These are phyloP conservation scores for Suillus cothurnatus DNA, from an alignment of 768 basidiomycete genomes.

Conservation along the genomic window DNA sequence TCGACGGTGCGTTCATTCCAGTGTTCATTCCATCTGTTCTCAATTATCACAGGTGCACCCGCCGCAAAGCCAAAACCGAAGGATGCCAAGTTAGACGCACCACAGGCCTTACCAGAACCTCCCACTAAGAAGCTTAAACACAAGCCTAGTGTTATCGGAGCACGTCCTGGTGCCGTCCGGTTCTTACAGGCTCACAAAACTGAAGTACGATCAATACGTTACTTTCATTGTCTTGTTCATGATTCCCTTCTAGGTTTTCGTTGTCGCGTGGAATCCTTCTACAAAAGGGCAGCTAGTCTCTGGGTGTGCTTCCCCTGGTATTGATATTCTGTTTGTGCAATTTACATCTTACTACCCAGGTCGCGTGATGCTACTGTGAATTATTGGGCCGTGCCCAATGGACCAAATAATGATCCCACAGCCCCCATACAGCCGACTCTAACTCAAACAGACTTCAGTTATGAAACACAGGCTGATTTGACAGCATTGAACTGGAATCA, in stretches of 20 bases:
- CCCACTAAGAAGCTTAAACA: constrained; percentile 39
- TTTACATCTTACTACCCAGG: constrained; percentile 36
- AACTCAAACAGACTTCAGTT: constrained; percentile 51
- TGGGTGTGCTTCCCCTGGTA: constrained; percentile 50
- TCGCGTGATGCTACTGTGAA: constrained; percentile 78
- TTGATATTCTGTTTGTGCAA: constrained; percentile 8
- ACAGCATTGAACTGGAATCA: constrained; percentile 79
- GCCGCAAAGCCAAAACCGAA: constrained; percentile 14
- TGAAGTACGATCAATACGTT: constrained; percentile 15
- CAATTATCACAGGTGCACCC: constrained; percentile 18
- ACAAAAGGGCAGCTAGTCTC: constrained; percentile 63
- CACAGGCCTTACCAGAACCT: constrained; percentile 22
- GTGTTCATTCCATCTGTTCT: constrained; percentile 22
- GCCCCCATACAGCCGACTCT: constrained; percentile 37
- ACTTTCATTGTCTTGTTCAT: constrained; percentile 4
- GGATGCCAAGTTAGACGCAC: constrained; percentile 25
- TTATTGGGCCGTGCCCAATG: constrained; percentile 65
- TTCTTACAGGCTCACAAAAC: constrained; percentile 61
- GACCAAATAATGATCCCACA: constrained; percentile 25
- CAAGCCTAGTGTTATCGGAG: constrained; percentile 26
- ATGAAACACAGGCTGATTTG: constrained; percentile 57
- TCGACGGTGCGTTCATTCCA: constrained; percentile 40
- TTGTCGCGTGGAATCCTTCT: constrained; percentile 78
- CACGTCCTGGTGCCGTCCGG: constrained; percentile 46
- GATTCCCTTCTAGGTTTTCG: constrained; percentile 66